A percentile compares a stretch with the other conserved stretches of the same genome.
Evolutionary conservation across 2,329 filamentous ascomycete genomes (phyloP).

Genomic region (Microdochium bolleyi): DNA sequence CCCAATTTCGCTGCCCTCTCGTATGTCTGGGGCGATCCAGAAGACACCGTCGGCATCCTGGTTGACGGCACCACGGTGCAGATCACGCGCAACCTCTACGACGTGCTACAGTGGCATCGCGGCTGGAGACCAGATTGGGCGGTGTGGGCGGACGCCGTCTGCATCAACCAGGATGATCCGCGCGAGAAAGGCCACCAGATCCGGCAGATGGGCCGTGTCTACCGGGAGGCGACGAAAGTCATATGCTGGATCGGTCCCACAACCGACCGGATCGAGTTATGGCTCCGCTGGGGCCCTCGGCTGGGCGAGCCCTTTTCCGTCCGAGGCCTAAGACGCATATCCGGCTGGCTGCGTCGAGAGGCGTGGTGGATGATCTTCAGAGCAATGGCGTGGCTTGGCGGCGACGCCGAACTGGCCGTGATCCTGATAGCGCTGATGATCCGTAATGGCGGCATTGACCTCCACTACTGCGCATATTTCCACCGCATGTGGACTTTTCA

Average conservation of each 20-base stretch:
- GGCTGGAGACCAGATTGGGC: neutral
- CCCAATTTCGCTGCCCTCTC: neutral
- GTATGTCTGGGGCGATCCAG: neutral
- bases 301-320: neutral
- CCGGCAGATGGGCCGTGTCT: constrained; percentile 5
- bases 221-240: constrained; percentile 3
- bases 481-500: neutral
- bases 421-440: neutral
- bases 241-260: constrained; percentile 4
- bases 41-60: neutral
- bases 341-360: no score
- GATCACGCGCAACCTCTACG: constrained; percentile 2
- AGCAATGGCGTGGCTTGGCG: neutral
- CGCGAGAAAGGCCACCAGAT: constrained; percentile 5
- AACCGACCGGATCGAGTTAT: neutral
- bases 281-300: neutral
- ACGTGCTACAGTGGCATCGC: constrained; percentile 4
- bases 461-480: neutral
- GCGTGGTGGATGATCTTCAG: no score
- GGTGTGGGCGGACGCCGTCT: constrained; percentile 8
- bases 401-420: neutral
- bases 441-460: neutral
- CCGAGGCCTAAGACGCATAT: neutral
- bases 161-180: constrained; percentile 6
- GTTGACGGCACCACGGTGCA: constrained; percentile 1